Evolutionary conservation across 352 stramenopile species (phyloP), one percentile per base, ranked within the genome.

Genomic region (Phytophthora citricola): DNA sequence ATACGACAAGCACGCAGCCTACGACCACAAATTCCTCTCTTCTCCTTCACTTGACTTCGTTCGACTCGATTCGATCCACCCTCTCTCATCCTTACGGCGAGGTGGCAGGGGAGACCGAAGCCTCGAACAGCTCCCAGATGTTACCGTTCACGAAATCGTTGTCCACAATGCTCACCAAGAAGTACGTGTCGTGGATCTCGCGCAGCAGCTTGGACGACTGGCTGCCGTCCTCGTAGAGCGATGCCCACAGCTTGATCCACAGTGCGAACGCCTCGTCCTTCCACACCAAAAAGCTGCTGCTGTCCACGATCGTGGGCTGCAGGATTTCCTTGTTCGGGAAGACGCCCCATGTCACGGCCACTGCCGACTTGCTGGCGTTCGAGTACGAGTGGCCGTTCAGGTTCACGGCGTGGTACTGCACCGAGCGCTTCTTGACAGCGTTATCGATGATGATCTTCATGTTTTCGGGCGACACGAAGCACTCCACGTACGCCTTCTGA

Each of bases 401-500:
- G 75, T 98, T 87, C 52, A 98, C 86, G 34, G 94, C 94, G 62
- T 97, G 89, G 76, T 97, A 98, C 66, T 95, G 85, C 61, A 95
- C 82, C 52, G 83, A 91, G 50, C 67, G 76, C 74, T 99, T 89
- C 66, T 81, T 81, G 6, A 90, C 73, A 10, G 85, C 87, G 26
- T 90, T 89, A 15, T 97, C 87, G 24, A 97, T 97, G 60, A 97
- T 90, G 63, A 89, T 90, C 72, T 94, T 94, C 74, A 97, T 87
- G 63, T 94, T 93, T 54, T 96, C 85, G 5, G 96, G 97, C 53
- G 90, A 98, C 51, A 97, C 91, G 74, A 99, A 99, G 76, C 95
- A 99, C 83, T 99, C 97, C 59, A 99, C 92, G 78, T 99, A 99
- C 22, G 96, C 97, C 82, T 99, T 99, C 78, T 99, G 97, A 81